Conservation (phyloP, 257 asterid species). For the Solanum chaucha region DNA sequence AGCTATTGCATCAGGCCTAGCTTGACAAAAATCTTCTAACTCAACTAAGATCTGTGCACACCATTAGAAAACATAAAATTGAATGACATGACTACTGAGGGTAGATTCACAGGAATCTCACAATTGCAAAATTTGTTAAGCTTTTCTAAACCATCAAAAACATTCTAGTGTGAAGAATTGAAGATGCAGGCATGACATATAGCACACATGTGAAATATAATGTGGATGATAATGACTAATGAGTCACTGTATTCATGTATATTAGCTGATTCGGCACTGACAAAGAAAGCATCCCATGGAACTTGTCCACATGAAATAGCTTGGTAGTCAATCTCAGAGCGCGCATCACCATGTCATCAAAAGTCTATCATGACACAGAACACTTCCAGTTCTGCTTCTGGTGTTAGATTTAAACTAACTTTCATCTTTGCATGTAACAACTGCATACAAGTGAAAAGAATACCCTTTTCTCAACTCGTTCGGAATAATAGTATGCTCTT, state of each 20-base stretch:
- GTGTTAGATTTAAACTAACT: background rate
- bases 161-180: background rate
- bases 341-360: background rate
- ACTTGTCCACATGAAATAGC: background rate
- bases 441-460: background rate
- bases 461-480: background rate
- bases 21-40: slow-evolving; percentile 73
- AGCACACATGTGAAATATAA: background rate
- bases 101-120: background rate
- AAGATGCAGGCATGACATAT: background rate
- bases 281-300: background rate
- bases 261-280: background rate
- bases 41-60: slow-evolving; percentile 53
- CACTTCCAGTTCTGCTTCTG: background rate
- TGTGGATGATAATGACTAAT: background rate
- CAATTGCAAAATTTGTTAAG: background rate
- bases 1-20: slow-evolving; percentile 89
- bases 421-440: background rate
- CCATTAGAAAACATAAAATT: background rate
- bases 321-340: background rate
- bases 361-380: background rate
- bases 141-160: background rate
- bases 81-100: background rate
- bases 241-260: background rate
- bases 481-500: background rate